A percentile compares a stretch with the other conserved stretches of the same genome.
phyloP scores from a whole-genome alignment of 2,329 filamentous ascomycete species.

The Colletotrichum cuscutae region DNA sequence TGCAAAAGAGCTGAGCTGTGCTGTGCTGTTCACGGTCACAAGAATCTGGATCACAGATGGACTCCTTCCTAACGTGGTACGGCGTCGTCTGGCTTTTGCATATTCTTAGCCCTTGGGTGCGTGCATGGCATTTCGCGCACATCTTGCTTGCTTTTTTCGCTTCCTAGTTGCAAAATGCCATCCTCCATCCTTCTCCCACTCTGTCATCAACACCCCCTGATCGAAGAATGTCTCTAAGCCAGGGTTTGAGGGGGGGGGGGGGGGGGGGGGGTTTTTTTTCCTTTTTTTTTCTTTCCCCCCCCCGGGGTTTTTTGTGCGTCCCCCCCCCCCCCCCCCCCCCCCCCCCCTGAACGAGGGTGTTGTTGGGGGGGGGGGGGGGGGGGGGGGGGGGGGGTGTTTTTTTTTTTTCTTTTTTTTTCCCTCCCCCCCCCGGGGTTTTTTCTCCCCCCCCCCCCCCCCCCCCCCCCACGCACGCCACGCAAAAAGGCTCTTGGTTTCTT shows the following conservation, averaged over 20 bases:
- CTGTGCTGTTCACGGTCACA: neutral
- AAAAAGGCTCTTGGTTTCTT: neutral
- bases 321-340: too few species aligned
- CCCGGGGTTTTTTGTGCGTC: too few species aligned
- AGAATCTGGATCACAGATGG: neutral
- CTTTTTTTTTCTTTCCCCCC: too few species aligned
- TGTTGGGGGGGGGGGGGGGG: too few species aligned
- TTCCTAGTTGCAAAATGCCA: neutral
- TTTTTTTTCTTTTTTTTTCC: too few species aligned
- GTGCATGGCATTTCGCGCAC: neutral
- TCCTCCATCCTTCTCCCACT: neutral
- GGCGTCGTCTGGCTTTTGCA: slow-evolving; percentile 1
- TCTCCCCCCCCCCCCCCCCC: too few species aligned
- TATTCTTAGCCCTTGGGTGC: neutral
- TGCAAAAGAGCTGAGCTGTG: neutral
- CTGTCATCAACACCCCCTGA: neutral
- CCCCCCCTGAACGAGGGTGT: too few species aligned
- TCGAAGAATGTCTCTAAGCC: neutral
- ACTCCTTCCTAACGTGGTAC: slow-evolving; percentile 16
- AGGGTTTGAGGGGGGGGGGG: too few species aligned
- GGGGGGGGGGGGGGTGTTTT: too few species aligned
- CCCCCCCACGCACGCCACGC: neutral
- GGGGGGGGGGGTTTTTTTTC: too few species aligned
- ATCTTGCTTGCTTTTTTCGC: neutral
- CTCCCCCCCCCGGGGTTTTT: too few species aligned